Evolutionary conservation across 2,329 filamentous ascomycete genomes (phyloP).

Genomic region (Paradendryphiella salina): DNA sequence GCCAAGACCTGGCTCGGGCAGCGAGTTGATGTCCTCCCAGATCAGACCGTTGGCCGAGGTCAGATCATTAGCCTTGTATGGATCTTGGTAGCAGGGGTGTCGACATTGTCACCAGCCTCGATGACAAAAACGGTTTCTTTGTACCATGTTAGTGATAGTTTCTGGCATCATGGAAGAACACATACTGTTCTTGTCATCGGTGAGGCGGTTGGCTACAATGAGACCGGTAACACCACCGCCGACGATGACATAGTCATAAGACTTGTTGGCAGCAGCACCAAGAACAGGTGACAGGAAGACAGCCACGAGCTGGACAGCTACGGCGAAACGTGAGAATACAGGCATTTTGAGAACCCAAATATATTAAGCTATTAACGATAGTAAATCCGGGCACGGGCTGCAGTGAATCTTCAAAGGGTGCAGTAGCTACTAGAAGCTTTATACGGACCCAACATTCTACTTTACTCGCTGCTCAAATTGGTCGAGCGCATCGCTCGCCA

Average conservation of each 20-base stretch:
- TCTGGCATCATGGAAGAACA: not conserved
- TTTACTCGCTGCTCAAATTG: conserved; percentile 15
- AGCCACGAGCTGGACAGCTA: conserved; percentile 30
- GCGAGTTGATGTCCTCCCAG: conserved; percentile 27
- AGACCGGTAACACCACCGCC: conserved; percentile 39
- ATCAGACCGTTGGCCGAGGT: conserved; percentile 25
- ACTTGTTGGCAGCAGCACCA: conserved; percentile 13
- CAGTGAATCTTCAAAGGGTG: conserved; percentile 5
- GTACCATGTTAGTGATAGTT: conserved; percentile 1
- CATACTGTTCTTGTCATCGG: conserved; percentile 30
- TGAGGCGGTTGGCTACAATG: conserved; percentile 36
- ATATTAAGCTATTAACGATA: conserved; percentile 20
- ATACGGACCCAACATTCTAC: conserved; percentile 17
- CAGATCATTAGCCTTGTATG: conserved; percentile 34
- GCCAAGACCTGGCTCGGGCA: conserved; percentile 28
- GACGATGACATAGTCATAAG: conserved; percentile 41
- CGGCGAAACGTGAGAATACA: conserved; percentile 32
- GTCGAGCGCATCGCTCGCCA: conserved; percentile 12
- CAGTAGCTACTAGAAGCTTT: conserved; percentile 21
- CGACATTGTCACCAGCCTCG: conserved; percentile 32
- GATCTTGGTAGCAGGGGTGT: conserved; percentile 29
- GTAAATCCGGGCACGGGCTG: conserved; percentile 11
- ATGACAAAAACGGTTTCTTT: conserved; percentile 34
- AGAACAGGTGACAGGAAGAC: conserved; percentile 26
- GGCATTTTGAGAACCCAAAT: conserved; percentile 26